These are phyloP conservation scores for Escallonia herrerae DNA, from an alignment of 129 eudicot species.

Conservation along the genomic window DNA sequence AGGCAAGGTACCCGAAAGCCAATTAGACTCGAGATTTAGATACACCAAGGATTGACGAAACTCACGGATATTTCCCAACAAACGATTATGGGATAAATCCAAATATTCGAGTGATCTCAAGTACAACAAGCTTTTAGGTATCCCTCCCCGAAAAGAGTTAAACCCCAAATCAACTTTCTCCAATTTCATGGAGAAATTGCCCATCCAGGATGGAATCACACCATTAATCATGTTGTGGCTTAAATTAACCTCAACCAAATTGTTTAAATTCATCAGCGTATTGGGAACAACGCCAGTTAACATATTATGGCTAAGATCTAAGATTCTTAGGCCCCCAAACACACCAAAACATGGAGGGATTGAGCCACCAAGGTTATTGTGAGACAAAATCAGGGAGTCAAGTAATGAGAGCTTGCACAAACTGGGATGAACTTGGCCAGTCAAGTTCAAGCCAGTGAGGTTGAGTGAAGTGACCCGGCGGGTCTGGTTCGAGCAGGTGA, in stretches of 20 bases:
- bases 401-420: conserved; percentile 63
- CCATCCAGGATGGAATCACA: conserved; percentile 61
- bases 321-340: conserved; percentile 37
- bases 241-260: conserved; percentile 44
- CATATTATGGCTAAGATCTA: conserved; percentile 60
- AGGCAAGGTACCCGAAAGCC: conserved; percentile 69
- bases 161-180: conserved; percentile 56
- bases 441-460: conserved; percentile 53
- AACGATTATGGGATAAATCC: conserved; percentile 62
- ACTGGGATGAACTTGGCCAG: conserved; percentile 51
- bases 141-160: conserved; percentile 62
- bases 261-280: conserved; percentile 28
- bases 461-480: conserved; percentile 60
- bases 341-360: conserved; percentile 60
- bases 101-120: conserved; percentile 52
- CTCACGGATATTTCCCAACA: conserved; percentile 55
- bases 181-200: conserved; percentile 49
- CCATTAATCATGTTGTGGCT: conserved; percentile 49
- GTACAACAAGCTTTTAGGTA: conserved; percentile 55
- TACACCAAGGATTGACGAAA: conserved; percentile 61
- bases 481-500: conserved; percentile 50
- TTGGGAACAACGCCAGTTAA: conserved; percentile 48
- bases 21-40: conserved; percentile 59
- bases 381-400: conserved; percentile 62
- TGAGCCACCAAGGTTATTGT: conserved; percentile 41